phyloP scores from a whole-genome alignment of 345 rosid species.

The Diplotaxis tenuifolia region DNA sequence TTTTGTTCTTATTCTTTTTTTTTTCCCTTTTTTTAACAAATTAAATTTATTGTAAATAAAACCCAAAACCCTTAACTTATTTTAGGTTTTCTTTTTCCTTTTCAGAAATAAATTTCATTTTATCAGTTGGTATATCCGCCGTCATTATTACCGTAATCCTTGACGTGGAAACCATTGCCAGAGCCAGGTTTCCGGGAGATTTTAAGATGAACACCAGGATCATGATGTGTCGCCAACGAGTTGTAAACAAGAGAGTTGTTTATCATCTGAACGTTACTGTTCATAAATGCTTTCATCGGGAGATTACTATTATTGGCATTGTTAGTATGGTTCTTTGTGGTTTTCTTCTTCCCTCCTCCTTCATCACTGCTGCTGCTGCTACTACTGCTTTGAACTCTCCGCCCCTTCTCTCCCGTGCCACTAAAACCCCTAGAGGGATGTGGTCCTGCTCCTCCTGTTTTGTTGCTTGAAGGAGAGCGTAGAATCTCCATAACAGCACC shows the following conservation, averaged over 20 bases:
- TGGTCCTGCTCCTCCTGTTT: slow-evolving; percentile 27
- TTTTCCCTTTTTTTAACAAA: neutral
- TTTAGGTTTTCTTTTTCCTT: neutral
- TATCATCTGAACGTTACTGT: slow-evolving; percentile 86
- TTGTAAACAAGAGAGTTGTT: slow-evolving; percentile 76
- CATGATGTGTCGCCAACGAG: slow-evolving; percentile 61
- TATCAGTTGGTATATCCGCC: slow-evolving; percentile 36
- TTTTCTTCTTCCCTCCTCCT: slow-evolving; percentile 41
- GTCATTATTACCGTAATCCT: slow-evolving; percentile 38
- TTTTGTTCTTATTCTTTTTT: neutral
- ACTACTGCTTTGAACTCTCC: slow-evolving; percentile 30
- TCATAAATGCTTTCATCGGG: slow-evolving; percentile 59
- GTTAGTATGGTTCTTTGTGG: slow-evolving; percentile 7
- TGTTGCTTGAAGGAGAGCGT: slow-evolving; percentile 43
- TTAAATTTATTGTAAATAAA: neutral
- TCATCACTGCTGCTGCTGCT: slow-evolving; percentile 44
- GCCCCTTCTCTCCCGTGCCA: slow-evolving; percentile 27
- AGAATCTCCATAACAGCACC: slow-evolving; percentile 83
- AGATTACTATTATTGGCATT: slow-evolving; percentile 15
- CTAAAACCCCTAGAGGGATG: slow-evolving; percentile 26
- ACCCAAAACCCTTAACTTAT: neutral
- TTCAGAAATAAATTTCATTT: neutral
- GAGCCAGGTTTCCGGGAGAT: slow-evolving; percentile 51
- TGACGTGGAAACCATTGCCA: slow-evolving; percentile 42
- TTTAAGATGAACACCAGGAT: slow-evolving; percentile 76